Evolutionary conservation across 768 basidiomycete genomes (phyloP).

Genomic region (Phylloporus sp.): DNA sequence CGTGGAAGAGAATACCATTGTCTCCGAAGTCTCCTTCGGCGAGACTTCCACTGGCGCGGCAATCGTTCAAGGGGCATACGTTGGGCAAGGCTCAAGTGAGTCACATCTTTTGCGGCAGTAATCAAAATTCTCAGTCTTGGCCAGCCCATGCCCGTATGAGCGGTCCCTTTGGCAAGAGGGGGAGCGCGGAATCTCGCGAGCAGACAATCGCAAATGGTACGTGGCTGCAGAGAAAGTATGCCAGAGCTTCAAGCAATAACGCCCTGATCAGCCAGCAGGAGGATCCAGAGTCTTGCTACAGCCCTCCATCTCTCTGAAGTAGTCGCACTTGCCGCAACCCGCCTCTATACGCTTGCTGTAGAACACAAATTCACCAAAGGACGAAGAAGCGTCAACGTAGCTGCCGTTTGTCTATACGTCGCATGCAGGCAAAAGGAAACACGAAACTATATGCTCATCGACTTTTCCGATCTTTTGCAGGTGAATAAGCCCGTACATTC

Average conservation of each 20-base stretch:
- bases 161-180: slow-evolving; percentile 76
- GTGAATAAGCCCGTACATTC: slow-evolving; percentile 34
- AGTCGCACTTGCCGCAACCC: slow-evolving; percentile 73
- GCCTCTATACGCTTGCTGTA: slow-evolving; percentile 90
- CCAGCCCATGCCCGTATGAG: slow-evolving; percentile 78
- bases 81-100: slow-evolving; percentile 87
- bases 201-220: slow-evolving; percentile 88
- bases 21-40: slow-evolving; percentile 93
- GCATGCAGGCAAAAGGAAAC: slow-evolving; percentile 91
- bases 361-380: slow-evolving; percentile 94
- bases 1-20: slow-evolving; percentile 88
- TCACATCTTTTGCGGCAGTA: slow-evolving; percentile 11
- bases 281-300: slow-evolving; percentile 78
- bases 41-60: slow-evolving; percentile 90
- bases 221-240: slow-evolving; percentile 18
- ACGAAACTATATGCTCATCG: slow-evolving; percentile 93
- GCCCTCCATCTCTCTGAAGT: slow-evolving; percentile 74
- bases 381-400: slow-evolving; percentile 85
- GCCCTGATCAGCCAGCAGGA: slow-evolving; percentile 59
- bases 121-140: background rate
- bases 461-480: slow-evolving; percentile 95
- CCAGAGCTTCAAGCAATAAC: background rate
- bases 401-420: slow-evolving; percentile 93
- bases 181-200: slow-evolving; percentile 77
- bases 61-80: slow-evolving; percentile 91